phyloP scores from a whole-genome alignment of 768 basidiomycete species.

The Terana coerulea region DNA sequence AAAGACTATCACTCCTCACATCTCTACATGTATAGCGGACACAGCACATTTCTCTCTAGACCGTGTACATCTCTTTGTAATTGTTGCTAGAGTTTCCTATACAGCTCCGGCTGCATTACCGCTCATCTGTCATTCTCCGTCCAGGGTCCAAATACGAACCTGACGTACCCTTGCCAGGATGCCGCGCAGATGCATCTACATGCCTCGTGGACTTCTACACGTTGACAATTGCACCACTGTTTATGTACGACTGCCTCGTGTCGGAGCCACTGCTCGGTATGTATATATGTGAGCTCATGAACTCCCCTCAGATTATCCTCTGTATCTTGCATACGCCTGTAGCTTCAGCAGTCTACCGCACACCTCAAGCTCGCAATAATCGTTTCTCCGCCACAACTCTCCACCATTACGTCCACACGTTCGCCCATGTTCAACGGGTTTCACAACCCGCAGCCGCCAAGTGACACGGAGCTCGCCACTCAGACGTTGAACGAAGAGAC shows the following conservation, averaged over 20 bases:
- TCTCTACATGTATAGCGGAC: too few relatives aligned
- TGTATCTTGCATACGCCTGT: not conserved
- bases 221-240: not conserved
- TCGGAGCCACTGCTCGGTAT: not conserved
- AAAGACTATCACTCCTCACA: too few relatives aligned
- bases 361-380: not conserved
- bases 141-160: too few relatives aligned
- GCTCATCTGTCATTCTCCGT: too few relatives aligned
- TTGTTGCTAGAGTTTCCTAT: too few relatives aligned
- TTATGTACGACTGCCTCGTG: constrained; percentile 2
- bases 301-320: not conserved
- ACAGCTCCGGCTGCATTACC: too few relatives aligned
- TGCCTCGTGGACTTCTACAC: constrained; percentile 3
- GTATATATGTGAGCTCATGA: not conserved
- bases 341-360: too few relatives aligned
- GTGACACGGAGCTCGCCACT: constrained; percentile 69
- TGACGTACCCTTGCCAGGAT: too few relatives aligned
- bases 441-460: constrained; percentile 53
- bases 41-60: too few relatives aligned
- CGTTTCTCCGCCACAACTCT: not conserved
- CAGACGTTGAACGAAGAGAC: constrained; percentile 70
- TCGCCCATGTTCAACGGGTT: constrained; percentile 58
- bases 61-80: too few relatives aligned
- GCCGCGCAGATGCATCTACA: too few relatives aligned
- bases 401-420: constrained; percentile 3